A percentile compares a stretch with the other conserved stretches of the same genome.
Conservation (phyloP, 1,139 yeast species). For the Pichia inconspicua region DNA sequence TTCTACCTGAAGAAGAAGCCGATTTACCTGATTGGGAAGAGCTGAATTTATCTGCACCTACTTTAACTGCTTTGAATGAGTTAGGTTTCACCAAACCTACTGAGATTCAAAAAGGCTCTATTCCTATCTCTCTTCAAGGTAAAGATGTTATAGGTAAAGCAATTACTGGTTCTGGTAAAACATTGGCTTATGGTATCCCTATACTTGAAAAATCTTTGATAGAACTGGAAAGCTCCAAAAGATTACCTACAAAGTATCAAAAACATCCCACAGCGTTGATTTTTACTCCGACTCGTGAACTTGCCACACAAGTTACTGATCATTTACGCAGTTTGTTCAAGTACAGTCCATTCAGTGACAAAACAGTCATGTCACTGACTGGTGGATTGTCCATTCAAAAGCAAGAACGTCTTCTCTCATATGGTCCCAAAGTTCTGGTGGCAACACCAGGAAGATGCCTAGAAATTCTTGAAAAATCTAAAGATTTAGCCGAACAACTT, state of each 20-base stretch:
- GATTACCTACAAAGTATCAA: conserved; percentile 20
- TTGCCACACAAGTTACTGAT: conserved; percentile 87
- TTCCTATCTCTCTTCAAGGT: conserved; percentile 68
- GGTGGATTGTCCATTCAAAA: conserved; percentile 94
- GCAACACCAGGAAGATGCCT: conserved; percentile 96
- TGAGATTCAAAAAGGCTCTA: conserved; percentile 69
- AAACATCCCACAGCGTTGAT: conserved; percentile 67
- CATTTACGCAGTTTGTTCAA: conserved; percentile 62
- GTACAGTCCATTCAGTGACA: conserved; percentile 47
- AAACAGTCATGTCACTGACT: conserved; percentile 70
- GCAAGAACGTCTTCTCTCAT: conserved; percentile 69
- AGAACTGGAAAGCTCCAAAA: conserved; percentile 22
- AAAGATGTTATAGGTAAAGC: conserved; percentile 91
- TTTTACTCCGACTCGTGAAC: conserved; percentile 92
- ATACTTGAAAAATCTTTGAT: conserved; percentile 58
- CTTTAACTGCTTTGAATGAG: conserved; percentile 50
- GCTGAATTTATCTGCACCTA: conserved; percentile 41
- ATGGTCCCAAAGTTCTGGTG: conserved; percentile 75
- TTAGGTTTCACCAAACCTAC: conserved; percentile 69
- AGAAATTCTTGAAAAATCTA: conserved; percentile 66
- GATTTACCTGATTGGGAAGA: conserved; percentile 56
- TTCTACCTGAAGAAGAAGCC: conserved; percentile 36
- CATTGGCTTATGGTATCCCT: conserved; percentile 94
- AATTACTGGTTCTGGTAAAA: conserved; percentile 96
- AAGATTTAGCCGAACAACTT: conserved; percentile 45